Conservation (phyloP, 345 rosid species). For the Xanthoceras sorbifolium region DNA sequence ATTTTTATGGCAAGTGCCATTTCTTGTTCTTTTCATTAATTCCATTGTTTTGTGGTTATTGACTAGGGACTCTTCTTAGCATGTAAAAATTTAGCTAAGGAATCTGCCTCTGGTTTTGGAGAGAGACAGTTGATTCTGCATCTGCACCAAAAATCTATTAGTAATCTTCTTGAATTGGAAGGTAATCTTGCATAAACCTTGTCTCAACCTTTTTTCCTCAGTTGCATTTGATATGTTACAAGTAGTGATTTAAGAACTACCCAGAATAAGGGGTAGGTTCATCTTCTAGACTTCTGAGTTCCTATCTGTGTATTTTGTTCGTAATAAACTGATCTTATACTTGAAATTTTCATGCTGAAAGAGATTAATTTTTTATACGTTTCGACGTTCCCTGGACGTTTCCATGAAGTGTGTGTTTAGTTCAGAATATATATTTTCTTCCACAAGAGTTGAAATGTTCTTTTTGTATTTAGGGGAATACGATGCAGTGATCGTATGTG, state of each 20-base stretch:
- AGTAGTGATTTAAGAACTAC: background rate
- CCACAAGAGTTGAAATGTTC: background rate
- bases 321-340: background rate
- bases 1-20: background rate
- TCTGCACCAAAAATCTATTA: constrained; percentile 57
- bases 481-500: constrained; percentile 76
- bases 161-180: constrained; percentile 58
- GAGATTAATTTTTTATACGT: background rate
- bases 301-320: background rate
- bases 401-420: background rate
- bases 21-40: background rate
- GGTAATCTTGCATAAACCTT: constrained; percentile 38
- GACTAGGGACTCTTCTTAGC: constrained; percentile 80
- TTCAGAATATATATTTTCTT: background rate
- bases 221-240: background rate
- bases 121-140: constrained; percentile 44
- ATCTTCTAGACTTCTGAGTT: background rate
- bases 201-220: background rate
- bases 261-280: background rate
- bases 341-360: background rate
- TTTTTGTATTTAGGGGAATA: constrained; percentile 50
- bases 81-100: constrained; percentile 59
- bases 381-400: background rate
- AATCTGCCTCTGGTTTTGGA: constrained; percentile 40
- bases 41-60: constrained; percentile 21